Conservation (phyloP, 345 rosid genomes). For the Crucihimalaya himalaica region DNA sequence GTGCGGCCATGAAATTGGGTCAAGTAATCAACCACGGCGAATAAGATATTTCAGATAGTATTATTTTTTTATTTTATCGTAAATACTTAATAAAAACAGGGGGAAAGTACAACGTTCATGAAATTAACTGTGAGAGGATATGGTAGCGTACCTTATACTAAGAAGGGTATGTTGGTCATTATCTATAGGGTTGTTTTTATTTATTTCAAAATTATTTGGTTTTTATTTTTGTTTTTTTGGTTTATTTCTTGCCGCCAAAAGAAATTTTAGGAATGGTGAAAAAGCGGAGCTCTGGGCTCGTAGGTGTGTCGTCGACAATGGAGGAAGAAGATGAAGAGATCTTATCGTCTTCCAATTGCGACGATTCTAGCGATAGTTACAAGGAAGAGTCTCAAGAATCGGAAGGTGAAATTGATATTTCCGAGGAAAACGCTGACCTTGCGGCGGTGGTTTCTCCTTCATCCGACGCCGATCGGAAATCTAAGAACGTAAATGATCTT, state of each 20-base stretch:
- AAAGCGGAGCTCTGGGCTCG: conserved; percentile 35
- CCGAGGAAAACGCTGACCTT: conserved; percentile 29
- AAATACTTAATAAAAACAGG: neutral
- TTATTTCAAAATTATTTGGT: conserved; percentile 24
- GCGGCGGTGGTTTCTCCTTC: conserved; percentile 40
- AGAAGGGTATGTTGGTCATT: conserved; percentile 5
- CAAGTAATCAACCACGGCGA: conserved; percentile 21
- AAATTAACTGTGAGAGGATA: neutral
- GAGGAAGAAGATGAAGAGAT: conserved; percentile 46
- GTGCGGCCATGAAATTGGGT: conserved; percentile 39
- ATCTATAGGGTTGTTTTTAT: neutral
- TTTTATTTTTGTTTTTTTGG: neutral
- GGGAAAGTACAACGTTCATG: neutral
- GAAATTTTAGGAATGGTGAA: conserved; percentile 7
- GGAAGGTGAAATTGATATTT: conserved; percentile 37
- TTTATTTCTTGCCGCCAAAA: conserved; percentile 40
- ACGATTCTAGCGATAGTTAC: conserved; percentile 56
- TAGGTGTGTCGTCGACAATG: conserved; percentile 37
- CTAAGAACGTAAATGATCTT: conserved; percentile 86
- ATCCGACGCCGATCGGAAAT: conserved; percentile 67
- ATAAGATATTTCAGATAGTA: conserved; percentile 9
- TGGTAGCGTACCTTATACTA: neutral
- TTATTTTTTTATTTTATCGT: conserved; percentile 5
- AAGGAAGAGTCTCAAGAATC: conserved; percentile 31
- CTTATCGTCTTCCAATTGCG: conserved; percentile 50